Evolutionary conservation across 768 basidiomycete genomes (phyloP), one percentile per base, ranked within the genome.

Genomic region (Tremella fuciformis): DNA sequence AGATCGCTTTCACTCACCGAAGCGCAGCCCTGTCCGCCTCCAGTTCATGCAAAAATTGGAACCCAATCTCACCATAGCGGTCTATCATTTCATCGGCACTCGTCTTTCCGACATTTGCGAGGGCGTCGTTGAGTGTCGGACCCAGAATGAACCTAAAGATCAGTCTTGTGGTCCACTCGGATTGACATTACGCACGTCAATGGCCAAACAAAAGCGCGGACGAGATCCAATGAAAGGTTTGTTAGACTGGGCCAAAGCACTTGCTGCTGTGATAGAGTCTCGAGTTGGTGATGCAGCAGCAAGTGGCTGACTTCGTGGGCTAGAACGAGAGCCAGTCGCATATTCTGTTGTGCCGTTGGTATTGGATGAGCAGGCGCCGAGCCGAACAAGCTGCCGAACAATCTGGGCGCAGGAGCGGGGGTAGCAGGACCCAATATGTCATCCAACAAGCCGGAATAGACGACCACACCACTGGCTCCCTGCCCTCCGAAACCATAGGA

Each of bases 221-320:
- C 69, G 19, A 91, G 67, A 73, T 97, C 92, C 18, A 88, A 81
- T 13, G 83, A 64, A 62, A 97, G 85, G 0, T 88, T 88, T 44
- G 90, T 76, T 13, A 88, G 80, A 25, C 86, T 87, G 0, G 92
- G 92, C 39, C 91, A 81, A 46, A 94, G 83, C 63, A 97, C 84
- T 3, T 86, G 86, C 19, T 83, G 84, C 13, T 88, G 88, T 0
- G 90, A 91, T n/a, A 96, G 78, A 2, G 90, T 88, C 77, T 96
- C 91, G 41, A 96, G 80, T 75, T 96, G 92, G 73, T 96, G 92
- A 0, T 88, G 86, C 1, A 96, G 82, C 40, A 97, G 78, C 24
- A 99, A 81, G 79, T 99, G 96, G 0, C 92, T 84, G 55, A 98
- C 83, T 75, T 99, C 96, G 73, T 99, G 96, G 1, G 92, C 86